Percentiles rank a stretch among this genome's conserved stretches.
Evolutionary conservation across 2,329 filamentous ascomycete genomes (phyloP).

Genomic region (Colletotrichum somersetense): DNA sequence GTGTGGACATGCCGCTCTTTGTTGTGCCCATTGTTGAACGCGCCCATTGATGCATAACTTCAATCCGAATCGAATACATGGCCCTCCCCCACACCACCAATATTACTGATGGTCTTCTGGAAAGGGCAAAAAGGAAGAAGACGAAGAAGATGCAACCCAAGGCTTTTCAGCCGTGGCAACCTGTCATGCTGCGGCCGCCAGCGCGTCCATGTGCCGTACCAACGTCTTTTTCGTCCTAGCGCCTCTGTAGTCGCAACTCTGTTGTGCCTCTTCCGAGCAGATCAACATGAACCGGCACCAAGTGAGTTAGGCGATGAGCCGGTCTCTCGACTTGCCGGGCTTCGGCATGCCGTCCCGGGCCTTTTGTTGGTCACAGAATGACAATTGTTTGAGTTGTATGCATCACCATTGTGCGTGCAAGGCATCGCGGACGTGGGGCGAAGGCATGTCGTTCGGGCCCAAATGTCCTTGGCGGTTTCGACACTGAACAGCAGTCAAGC

Average conservation of each 20-base stretch:
- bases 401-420: background rate
- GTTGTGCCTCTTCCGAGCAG: conserved; percentile 24
- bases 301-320: conserved; percentile 20
- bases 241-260: conserved; percentile 32
- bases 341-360: conserved; percentile 29
- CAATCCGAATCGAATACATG: background rate
- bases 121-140: background rate
- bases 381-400: background rate
- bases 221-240: conserved; percentile 28
- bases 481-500: background rate
- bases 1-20: background rate
- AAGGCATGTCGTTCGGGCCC: background rate
- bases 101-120: conserved; percentile 9
- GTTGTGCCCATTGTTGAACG: background rate
- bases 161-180: background rate
- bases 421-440: background rate
- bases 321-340: conserved; percentile 26
- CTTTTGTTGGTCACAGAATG: conserved; percentile 13
- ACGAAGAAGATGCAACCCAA: conserved; percentile 17
- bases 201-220: conserved; percentile 24
- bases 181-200: conserved; percentile 26
- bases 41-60: background rate
- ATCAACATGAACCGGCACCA: conserved; percentile 29
- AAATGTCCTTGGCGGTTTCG: background rate
- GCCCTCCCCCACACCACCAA: conserved; percentile 4